Conservation (phyloP, 2,329 filamentous ascomycete genomes). For the Lasiodiplodia gonubiensis region DNA sequence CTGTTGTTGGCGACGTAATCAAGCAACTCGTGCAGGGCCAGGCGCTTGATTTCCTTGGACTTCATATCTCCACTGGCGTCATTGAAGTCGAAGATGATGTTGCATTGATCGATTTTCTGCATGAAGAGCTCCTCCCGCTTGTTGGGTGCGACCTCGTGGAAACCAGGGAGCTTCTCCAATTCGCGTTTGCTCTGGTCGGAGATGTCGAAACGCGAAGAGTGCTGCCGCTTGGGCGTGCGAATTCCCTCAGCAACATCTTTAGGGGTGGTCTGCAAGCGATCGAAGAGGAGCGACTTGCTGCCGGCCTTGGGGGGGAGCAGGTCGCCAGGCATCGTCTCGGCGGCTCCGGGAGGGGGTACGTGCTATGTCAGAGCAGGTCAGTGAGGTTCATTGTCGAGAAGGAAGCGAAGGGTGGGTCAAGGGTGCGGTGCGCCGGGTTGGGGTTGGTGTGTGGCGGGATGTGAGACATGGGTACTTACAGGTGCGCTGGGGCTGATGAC, state of each 20-base stretch:
- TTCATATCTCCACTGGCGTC: constrained; percentile 99
- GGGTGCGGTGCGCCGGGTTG: constrained; percentile 13
- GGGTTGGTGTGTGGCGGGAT: constrained; percentile 22
- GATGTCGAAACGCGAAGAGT: constrained; percentile 97
- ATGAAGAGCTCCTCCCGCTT: constrained; percentile 96
- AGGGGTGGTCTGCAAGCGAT: constrained; percentile 88
- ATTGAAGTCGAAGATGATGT: constrained; percentile 99
- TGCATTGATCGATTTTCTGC: constrained; percentile 99
- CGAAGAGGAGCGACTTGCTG: constrained; percentile 86
- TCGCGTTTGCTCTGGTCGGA: constrained; percentile 88
- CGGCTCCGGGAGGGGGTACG: constrained; percentile 86
- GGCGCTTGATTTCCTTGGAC: constrained; percentile 97
- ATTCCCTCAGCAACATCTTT: constrained; percentile 97
- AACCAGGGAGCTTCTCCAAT: constrained; percentile 94
- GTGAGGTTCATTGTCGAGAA: constrained; percentile 27
- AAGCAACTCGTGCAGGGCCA: constrained; percentile 92
- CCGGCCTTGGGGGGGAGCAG: constrained; percentile 91
- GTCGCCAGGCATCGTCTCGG: constrained; percentile 98
- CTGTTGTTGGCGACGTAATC: constrained; percentile 99
- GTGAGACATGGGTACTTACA: constrained; percentile 38
- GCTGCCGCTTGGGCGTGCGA: constrained; percentile 92
- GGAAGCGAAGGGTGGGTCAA: constrained; percentile 11
- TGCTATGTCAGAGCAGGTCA: constrained; percentile 63
- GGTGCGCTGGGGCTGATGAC: constrained; percentile 94
- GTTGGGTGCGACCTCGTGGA: constrained; percentile 96